Evolutionary conservation across 176 grass and related monocot species (phyloP).

Genomic region (Leersia perrieri): DNA sequence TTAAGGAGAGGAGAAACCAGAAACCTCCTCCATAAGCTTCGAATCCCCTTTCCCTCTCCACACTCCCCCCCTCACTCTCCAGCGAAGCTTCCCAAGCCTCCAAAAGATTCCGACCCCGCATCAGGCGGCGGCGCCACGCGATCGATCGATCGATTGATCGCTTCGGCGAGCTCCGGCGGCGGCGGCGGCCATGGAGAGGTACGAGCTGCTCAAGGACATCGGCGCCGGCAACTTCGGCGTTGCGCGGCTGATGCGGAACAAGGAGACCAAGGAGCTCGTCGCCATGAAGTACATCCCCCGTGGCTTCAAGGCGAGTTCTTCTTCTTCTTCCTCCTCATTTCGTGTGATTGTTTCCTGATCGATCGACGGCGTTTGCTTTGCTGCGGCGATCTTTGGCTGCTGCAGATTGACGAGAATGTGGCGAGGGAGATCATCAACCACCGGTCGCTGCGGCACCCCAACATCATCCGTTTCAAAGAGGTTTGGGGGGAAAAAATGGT

Average conservation of each 20-base stretch:
- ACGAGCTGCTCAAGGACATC: slow-evolving; percentile 97
- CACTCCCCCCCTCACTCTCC: neutral
- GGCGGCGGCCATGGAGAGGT: slow-evolving; percentile 67
- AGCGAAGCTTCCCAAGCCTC: neutral
- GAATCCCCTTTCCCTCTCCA: slow-evolving; percentile 38
- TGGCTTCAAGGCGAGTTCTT: slow-evolving; percentile 48
- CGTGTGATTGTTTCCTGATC: neutral
- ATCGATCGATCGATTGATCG: neutral
- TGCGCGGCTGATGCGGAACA: slow-evolving; percentile 79
- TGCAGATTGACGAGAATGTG: slow-evolving; percentile 78
- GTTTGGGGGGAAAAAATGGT: slow-evolving; percentile 6
- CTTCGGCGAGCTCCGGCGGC: too few species aligned
- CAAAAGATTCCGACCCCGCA: neutral
- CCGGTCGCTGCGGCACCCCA: slow-evolving; percentile 67
- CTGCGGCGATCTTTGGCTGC: neutral
- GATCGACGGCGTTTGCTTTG: neutral
- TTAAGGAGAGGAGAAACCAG: neutral
- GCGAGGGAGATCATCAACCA: slow-evolving; percentile 85
- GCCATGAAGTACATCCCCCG: slow-evolving; percentile 94
- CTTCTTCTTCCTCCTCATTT: neutral
- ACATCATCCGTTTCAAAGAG: slow-evolving; percentile 84
- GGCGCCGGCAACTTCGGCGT: slow-evolving; percentile 87
- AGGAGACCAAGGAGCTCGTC: slow-evolving; percentile 91
- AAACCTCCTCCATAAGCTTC: slow-evolving; percentile 42
- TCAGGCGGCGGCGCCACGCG: neutral